Evolutionary conservation across 2,329 filamentous ascomycete genomes (phyloP), one percentile per base, ranked within the genome.

Genomic region (Aureobasidium pullulans): DNA sequence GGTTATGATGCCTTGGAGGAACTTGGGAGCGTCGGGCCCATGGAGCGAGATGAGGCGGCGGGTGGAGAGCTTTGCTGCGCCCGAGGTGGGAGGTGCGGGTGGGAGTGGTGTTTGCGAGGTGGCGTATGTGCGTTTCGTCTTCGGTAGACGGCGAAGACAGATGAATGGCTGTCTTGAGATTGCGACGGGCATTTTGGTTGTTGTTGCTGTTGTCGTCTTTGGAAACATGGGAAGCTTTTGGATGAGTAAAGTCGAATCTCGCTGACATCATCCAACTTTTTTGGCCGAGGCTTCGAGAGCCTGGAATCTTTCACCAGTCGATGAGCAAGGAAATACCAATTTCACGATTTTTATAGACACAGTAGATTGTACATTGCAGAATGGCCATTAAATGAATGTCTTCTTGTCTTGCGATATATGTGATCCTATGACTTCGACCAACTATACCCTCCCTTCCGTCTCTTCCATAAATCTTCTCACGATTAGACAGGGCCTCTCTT

Each of bases 1-100:
- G 1, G 93, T 96, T 64, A 94, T 83, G 60, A 96, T 83, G 57
- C 93, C 92, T 72, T 97, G 91, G 2, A 99, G 82, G 73, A 92
- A 97, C 65, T 87, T 87, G 48, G 87, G 81, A 34, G 90, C 85
- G 68, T 96, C 93, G 3, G 80, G 80, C 2, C 94, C 94, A 15
- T 85, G 82, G 63, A 97, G 77, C 42, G 86, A 87, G 65, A 99
- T 85, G 46, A 97, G 80, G 56, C 85, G 84, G 52, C 94, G 88
- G 64, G 87, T 86, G n/a, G 83, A 75, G 63, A 97, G 83, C 15
- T 68, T 67, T 9, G 79, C 74, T 66, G 78, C 77, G 57, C 79
- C 80, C 28, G 72, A 83, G 69, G 65, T 76, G 78, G 61, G 80
- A 2, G 80, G 78, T 13, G 79, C 78, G 40, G 73, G 70, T 11